Percentiles rank a stretch among this genome's conserved stretches.
Conservation (phyloP, 2,329 filamentous ascomycete genomes). For the Thielaviopsis musarum region DNA sequence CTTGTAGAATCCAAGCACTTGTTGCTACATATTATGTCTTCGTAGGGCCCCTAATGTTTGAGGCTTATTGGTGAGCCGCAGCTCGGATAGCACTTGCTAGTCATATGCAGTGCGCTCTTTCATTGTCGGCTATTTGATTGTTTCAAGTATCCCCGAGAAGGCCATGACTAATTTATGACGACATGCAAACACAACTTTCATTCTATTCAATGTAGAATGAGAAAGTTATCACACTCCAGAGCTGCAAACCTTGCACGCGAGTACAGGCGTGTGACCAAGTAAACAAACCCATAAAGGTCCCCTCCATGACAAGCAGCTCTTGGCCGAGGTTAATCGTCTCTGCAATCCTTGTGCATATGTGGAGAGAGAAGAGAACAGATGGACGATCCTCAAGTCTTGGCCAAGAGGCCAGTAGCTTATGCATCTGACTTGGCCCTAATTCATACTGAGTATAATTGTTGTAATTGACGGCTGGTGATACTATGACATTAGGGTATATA, state of each 20-base stretch:
- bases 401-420: neutral
- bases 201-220: neutral
- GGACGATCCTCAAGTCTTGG: neutral
- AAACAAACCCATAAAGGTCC: neutral
- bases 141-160: neutral
- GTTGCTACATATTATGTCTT: no score
- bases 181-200: neutral
- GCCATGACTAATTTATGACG: neutral
- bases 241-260: no score
- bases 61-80: neutral
- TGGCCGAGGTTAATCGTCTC: slow-evolving; percentile 5
- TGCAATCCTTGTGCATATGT: slow-evolving; percentile 1
- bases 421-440: no score
- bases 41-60: no score
- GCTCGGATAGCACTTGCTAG: neutral
- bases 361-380: neutral
- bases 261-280: neutral
- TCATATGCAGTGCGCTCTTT: neutral
- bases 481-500: neutral
- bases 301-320: neutral
- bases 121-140: neutral
- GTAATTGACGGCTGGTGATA: no score
- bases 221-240: neutral
- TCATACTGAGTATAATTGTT: neutral
- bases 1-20: no score